Base-by-base conservation (phyloP, 495 filamentous ascomycete genomes). In the Pyrenula aspistea region DNA sequence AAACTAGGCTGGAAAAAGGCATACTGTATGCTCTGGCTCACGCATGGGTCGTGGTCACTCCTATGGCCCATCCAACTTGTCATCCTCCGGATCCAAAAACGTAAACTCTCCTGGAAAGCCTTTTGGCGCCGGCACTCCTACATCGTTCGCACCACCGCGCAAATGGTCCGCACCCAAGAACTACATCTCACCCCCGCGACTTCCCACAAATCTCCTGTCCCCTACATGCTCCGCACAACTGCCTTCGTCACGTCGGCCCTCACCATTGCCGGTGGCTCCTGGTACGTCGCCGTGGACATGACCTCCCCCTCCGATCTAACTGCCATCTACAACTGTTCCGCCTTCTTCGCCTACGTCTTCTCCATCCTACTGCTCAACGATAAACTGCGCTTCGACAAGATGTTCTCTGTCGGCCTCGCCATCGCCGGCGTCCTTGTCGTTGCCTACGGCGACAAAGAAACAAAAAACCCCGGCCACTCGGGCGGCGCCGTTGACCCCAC, bases 321-420 rank as follows among this genome's bases (percentile, higher is more conserved):
- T 0, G 93, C 93, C 22, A 98, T 98, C 65, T 98, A 97, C 78
- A 98, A 98, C 69, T 98, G 93, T 77, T 95, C 88, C 53, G 91
- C 93, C 52, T 98, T 98, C 71, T 98, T 96, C 69, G 93, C 93
- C 25, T 98, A 98, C 66, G 92, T 84, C 10, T 98, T 98, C 64
- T 89, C 86, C 51, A 88, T 98, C 22, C 90, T 89, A 0, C 66
- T 98, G 12, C 75, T 98, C 0, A 84, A 89, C 24, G 93, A 98
- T 68, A 85, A 84, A 64, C 63, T 94, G 11, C 83, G 87, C 2
- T 67, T 81, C 22, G 87, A 87, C 66, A 98, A 96, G 72, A 80
- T 88, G 23, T 67, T 91, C 36, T 84, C 92, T 1, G 93, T 98
- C 1, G 75, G 74, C 8, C 78, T 98, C 31, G 92, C 93, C 20